A percentile compares a stretch with the other conserved stretches of the same genome.
These are phyloP conservation scores for Clonostachys rosea DNA, from an alignment of 2,329 filamentous ascomycete genomes.

Conservation along the genomic window DNA sequence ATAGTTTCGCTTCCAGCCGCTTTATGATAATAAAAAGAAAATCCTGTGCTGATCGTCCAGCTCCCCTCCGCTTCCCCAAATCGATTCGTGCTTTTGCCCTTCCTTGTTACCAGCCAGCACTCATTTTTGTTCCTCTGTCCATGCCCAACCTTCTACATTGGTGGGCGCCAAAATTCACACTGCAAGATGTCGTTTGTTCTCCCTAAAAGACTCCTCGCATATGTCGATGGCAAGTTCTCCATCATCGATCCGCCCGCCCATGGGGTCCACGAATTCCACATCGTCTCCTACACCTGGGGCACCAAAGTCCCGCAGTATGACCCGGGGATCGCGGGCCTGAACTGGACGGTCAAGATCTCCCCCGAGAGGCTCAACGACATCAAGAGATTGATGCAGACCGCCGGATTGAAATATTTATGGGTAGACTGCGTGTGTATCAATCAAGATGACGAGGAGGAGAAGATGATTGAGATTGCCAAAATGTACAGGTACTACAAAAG, in stretches of 20 bases:
- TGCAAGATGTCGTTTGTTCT: too few species aligned
- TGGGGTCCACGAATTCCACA: neutral
- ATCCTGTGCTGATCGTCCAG: too few species aligned
- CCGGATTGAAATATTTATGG: slow-evolving; percentile 1
- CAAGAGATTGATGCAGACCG: neutral
- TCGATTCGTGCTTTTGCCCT: too few species aligned
- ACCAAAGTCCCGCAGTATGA: neutral
- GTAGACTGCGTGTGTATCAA: slow-evolving; percentile 6
- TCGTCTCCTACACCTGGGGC: neutral
- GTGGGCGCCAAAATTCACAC: too few species aligned
- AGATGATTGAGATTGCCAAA: slow-evolving; percentile 3
- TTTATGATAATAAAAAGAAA: too few species aligned
- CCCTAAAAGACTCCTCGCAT: neutral
- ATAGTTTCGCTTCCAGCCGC: too few species aligned
- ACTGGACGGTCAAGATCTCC: neutral
- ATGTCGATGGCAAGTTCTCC: neutral
- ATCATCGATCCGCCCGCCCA: neutral
- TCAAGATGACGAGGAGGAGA: slow-evolving; percentile 4
- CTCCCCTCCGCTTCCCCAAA: too few species aligned
- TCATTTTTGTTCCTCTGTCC: too few species aligned
- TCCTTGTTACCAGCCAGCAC: too few species aligned
- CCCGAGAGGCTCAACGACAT: neutral
- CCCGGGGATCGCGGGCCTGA: neutral
- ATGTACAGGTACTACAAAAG: slow-evolving; percentile 6
- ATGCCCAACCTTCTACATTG: too few species aligned